A percentile compares a stretch with the other conserved stretches of the same genome.
These are phyloP conservation scores for Pseudonitzschia delicatissima DNA, from an alignment of 108 stramenopile species.

Conservation along the genomic window DNA sequence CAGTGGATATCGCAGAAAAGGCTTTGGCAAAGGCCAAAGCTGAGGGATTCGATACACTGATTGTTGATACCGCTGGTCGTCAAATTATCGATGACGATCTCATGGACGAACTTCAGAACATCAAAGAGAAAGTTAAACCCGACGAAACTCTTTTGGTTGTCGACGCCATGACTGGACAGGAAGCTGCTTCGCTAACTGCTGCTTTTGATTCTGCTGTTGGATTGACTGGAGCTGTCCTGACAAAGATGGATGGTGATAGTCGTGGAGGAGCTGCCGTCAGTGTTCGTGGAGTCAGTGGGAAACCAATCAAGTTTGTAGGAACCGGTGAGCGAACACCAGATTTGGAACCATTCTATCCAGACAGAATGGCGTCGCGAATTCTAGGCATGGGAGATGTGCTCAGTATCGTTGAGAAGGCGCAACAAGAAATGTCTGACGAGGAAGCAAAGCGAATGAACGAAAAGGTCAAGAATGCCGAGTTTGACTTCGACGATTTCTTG, in stretches of 20 bases:
- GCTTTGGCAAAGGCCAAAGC: conserved; percentile 77
- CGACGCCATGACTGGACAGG: conserved; percentile 98
- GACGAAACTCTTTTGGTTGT: conserved; percentile 95
- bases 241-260: conserved; percentile 95
- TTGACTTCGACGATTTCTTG: conserved; percentile 94
- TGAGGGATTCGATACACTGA: conserved; percentile 88
- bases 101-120: conserved; percentile 87
- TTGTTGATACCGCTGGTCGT: conserved; percentile 96
- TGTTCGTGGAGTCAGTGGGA: conserved; percentile 89
- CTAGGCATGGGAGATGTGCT: conserved; percentile 97
- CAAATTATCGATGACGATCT: conserved; percentile 91
- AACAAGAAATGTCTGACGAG: conserved; percentile 85
- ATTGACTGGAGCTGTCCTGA: conserved; percentile 91
- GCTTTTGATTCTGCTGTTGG: conserved; percentile 92
- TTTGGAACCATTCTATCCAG: conserved; percentile 95
- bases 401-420: conserved; percentile 93
- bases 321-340: conserved; percentile 89
- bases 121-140: conserved; percentile 78
- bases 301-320: conserved; percentile 97
- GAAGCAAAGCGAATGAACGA: conserved; percentile 80
- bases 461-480: conserved; percentile 85
- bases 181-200: conserved; percentile 92
- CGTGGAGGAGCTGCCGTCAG: conserved; percentile 93
- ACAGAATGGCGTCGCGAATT: conserved; percentile 95
- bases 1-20: conserved; percentile 82